Evolutionary conservation across 1,284 basidiomycete genomes (phyloP), one percentile per base, ranked within the genome.

Genomic region (Cronartium ribicola): DNA sequence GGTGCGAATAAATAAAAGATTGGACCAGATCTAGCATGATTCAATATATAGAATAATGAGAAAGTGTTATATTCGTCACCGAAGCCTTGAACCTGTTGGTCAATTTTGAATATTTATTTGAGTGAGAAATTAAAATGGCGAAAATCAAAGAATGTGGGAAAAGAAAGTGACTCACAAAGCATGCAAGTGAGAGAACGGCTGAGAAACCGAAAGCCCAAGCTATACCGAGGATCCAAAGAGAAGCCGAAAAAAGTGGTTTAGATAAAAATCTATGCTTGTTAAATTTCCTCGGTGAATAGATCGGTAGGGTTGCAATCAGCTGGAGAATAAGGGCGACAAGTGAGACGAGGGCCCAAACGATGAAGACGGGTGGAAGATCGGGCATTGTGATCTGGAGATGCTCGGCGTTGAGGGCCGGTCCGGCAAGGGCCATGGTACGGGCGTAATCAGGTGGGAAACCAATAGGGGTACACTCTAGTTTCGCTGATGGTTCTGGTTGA

Each of bases 191-290:
- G n/a, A 71, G 41, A 36, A 71, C 68, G 13, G 68, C 68, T 11
- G 68, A 71, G 43, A 71, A 71, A 3, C 68, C 68, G 57, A 71
- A 46, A 71, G 68, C 62, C 68, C 68, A 71, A 44, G 61, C 68
- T 17, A 71, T 64, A 5, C 46, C 68, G 10, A 71, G 68, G 29
- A 71, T 71, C 68, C 68, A 71, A 20, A 71, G 46, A 37, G 68
- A 51, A 20, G 68, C 68, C 36, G 68, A 57, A 55, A 71, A 71
- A 39, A 71, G 22, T 44, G 44, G 29, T 57, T 71, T 37, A 71
- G 61, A 64, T 37, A 46, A 10, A 41, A 71, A 71, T 39, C 68
- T 63, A 10, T n/a, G 57, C 5, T 64, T 29, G 8, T 48, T 40
- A 2, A 71, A 46, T 20, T 64, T 44, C 39, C 29, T 39, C 4